Evolutionary conservation across 2,329 filamentous ascomycete species (phyloP).

Genomic region (Fusarium lyarnte): DNA sequence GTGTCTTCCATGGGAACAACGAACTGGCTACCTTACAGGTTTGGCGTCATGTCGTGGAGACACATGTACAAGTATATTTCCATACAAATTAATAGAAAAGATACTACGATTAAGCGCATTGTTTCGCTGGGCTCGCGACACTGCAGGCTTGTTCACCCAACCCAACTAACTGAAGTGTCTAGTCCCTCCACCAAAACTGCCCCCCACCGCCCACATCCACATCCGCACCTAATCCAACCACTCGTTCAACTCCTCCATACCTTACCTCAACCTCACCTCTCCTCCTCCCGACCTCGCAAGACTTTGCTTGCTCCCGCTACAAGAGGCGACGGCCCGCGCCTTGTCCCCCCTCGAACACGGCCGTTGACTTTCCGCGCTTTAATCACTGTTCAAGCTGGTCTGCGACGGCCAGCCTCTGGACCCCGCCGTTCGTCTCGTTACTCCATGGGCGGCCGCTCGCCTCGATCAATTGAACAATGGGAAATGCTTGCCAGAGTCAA

Average conservation of each 20-base stretch:
- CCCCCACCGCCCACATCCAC: constrained; percentile 42
- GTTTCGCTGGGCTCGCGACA: constrained; percentile 10
- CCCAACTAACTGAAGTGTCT: constrained; percentile 7
- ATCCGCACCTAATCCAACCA: constrained; percentile 25
- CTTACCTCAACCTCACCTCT: constrained; percentile 19
- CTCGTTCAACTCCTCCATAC: constrained; percentile 38
- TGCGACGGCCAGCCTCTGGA: constrained; percentile 28
- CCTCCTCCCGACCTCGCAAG: constrained; percentile 28
- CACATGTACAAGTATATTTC: constrained; percentile 12
- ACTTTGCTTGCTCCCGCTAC: constrained; percentile 18
- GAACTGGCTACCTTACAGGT: constrained; percentile 18
- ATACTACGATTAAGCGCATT: constrained; percentile 23
- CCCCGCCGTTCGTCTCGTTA: constrained; percentile 36
- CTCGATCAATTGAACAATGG: constrained; percentile 59
- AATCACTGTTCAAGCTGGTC: constrained; percentile 24
- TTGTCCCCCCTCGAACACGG: constrained; percentile 21
- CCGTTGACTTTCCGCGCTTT: constrained; percentile 17
- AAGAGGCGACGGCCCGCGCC: constrained; percentile 36
- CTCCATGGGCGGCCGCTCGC: constrained; percentile 57
- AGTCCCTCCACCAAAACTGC: constrained; percentile 34
- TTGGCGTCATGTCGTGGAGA: constrained; percentile 35
- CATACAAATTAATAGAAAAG: constrained; percentile 4
- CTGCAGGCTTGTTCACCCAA: constrained; percentile 1
- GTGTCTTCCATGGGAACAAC: constrained; percentile 13
- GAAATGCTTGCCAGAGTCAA: constrained; percentile 56